These are phyloP conservation scores for Pythium monospermum DNA, from an alignment of 352 stramenopile genomes.

Conservation along the genomic window DNA sequence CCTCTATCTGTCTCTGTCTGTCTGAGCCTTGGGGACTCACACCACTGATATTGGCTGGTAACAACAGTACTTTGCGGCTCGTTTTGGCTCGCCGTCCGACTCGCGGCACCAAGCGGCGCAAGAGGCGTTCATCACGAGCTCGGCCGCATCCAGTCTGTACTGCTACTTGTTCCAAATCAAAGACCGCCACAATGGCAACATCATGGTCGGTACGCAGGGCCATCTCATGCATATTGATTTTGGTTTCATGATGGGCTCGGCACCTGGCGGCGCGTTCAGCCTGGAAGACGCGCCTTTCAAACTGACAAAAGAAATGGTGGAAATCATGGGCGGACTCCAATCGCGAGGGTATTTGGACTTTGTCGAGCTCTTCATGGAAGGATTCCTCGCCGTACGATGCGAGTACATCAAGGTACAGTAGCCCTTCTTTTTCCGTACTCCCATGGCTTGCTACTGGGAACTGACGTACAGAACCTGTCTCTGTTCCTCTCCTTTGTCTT, in stretches of 20 bases:
- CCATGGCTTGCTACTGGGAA: no score
- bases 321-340: constrained; percentile 83
- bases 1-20: no score
- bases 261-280: constrained; percentile 89
- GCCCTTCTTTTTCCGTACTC: no score
- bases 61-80: constrained; percentile 17
- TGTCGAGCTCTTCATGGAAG: constrained; percentile 82
- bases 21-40: no score
- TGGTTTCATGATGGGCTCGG: constrained; percentile 94
- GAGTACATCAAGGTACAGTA: constrained; percentile 69
- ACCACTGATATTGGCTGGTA: neutral
- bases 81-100: constrained; percentile 51
- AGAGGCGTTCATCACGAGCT: constrained; percentile 84
- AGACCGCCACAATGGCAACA: constrained; percentile 96
- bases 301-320: constrained; percentile 92
- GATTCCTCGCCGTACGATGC: constrained; percentile 87
- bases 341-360: constrained; percentile 81
- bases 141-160: constrained; percentile 92
- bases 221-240: constrained; percentile 97
- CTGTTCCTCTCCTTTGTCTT: neutral
- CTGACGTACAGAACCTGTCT: neutral
- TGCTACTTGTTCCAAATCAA: constrained; percentile 94
- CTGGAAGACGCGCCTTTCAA: constrained; percentile 96
- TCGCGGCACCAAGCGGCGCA: constrained; percentile 68
- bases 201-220: constrained; percentile 90